Conservation (phyloP, 805 yeast species). For the Hanseniaspora singularis region DNA sequence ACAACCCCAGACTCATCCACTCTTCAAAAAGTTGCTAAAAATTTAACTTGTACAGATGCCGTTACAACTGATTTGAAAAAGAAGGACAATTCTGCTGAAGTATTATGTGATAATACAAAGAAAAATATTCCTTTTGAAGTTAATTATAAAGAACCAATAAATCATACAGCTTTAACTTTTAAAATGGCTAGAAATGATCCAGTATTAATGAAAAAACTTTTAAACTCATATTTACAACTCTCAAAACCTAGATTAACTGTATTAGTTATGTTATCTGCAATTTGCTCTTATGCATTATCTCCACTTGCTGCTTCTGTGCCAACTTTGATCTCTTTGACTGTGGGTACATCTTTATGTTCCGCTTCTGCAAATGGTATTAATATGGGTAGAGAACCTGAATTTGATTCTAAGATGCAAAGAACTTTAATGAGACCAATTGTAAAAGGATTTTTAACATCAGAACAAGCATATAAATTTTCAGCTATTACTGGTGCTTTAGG, state of each 20-base stretch:
- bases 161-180: slow-evolving; percentile 14
- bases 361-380: slow-evolving; percentile 95
- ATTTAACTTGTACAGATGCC: slow-evolving; percentile 30
- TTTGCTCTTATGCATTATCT: slow-evolving; percentile 85
- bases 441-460: slow-evolving; percentile 60
- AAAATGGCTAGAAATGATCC: slow-evolving; percentile 14
- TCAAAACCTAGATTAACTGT: slow-evolving; percentile 84
- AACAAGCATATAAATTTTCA: slow-evolving; percentile 74
- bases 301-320: slow-evolving; percentile 68
- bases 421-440: slow-evolving; percentile 87
- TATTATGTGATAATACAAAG: slow-evolving; percentile 17
- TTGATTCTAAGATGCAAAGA: slow-evolving; percentile 75
- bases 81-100: background rate
- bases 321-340: slow-evolving; percentile 58
- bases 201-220: slow-evolving; percentile 27
- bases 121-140: slow-evolving; percentile 47
- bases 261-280: slow-evolving; percentile 78
- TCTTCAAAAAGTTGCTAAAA: slow-evolving; percentile 22
- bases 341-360: slow-evolving; percentile 78
- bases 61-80: slow-evolving; percentile 16
- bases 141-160: slow-evolving; percentile 29
- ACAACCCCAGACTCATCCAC: background rate
- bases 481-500: slow-evolving; percentile 62
- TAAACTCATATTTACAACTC: slow-evolving; percentile 61
- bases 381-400: slow-evolving; percentile 91